Evolutionary conservation across 306 rosid species (phyloP).

Genomic region (Comarum palustre): DNA sequence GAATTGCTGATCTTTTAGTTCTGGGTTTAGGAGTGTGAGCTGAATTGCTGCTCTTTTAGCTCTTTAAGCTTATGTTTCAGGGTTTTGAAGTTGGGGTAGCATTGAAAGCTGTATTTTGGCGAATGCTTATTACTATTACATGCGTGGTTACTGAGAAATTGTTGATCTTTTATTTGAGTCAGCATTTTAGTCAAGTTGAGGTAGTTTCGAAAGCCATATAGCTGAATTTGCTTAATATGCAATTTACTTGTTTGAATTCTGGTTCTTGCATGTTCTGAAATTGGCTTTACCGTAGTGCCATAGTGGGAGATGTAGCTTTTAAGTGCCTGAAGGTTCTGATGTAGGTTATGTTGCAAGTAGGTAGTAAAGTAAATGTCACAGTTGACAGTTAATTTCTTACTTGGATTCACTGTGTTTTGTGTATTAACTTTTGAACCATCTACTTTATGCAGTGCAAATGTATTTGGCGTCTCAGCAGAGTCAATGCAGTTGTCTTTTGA

Average conservation of each 20-base stretch:
- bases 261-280: background rate
- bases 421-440: constrained; percentile 22
- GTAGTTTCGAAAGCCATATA: background rate
- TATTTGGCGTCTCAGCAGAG: constrained; percentile 92
- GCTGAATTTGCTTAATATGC: background rate
- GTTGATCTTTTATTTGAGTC: background rate
- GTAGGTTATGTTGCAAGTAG: background rate
- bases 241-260: background rate
- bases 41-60: constrained; percentile 15
- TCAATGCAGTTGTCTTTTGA: constrained; percentile 93
- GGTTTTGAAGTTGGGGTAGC: constrained; percentile 2
- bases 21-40: background rate
- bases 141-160: background rate
- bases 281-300: background rate
- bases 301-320: background rate
- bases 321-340: background rate
- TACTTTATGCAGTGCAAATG: constrained; percentile 62
- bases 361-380: background rate
- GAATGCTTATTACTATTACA: background rate
- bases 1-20: constrained; percentile 14
- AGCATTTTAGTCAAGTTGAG: background rate
- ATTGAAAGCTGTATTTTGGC: background rate
- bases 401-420: constrained; percentile 5
- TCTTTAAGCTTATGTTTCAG: background rate
- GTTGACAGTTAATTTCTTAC: background rate